Evolutionary conservation across 169 alveolate species (phyloP).

Genomic region (Cryptosporidium bovis): DNA sequence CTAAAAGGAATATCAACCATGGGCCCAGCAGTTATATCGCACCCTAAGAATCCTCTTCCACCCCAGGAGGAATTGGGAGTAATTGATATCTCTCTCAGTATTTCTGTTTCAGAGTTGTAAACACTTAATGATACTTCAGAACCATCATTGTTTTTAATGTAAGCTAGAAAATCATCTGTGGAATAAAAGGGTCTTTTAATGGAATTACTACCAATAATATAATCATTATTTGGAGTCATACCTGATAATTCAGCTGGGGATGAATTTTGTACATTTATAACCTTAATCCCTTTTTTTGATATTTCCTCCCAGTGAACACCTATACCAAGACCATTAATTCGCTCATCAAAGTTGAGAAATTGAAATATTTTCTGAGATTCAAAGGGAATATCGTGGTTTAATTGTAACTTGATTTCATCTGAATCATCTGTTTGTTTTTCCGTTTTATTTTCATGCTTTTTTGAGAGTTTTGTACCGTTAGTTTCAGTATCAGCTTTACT

Average conservation of each 20-base stretch:
- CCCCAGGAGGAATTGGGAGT: slow-evolving; percentile 65
- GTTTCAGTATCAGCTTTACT: not conserved
- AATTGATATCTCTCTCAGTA: slow-evolving; percentile 25
- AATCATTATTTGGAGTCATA: slow-evolving; percentile 32
- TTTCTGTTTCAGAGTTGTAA: slow-evolving; percentile 52
- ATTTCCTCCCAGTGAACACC: slow-evolving; percentile 74
- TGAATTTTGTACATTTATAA: slow-evolving; percentile 29
- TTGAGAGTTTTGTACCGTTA: not conserved
- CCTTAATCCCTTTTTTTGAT: slow-evolving; percentile 19
- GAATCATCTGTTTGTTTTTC: not conserved
- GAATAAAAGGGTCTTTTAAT: slow-evolving; percentile 56
- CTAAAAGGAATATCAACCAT: slow-evolving; percentile 48
- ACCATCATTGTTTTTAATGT: slow-evolving; percentile 31
- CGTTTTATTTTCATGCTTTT: not conserved
- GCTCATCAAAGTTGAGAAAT: slow-evolving; percentile 21
- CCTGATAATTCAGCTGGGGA: slow-evolving; percentile 69
- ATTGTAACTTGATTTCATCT: not conserved
- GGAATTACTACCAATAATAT: slow-evolving; percentile 39
- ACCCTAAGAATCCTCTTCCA: slow-evolving; percentile 66
- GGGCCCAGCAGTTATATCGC: slow-evolving; percentile 64
- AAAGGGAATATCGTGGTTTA: slow-evolving; percentile 14
- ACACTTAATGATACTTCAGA: not conserved
- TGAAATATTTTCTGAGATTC: slow-evolving; percentile 28
- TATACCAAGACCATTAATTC: slow-evolving; percentile 27
- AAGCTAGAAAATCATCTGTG: slow-evolving; percentile 47